Percentiles rank a stretch among this genome's conserved stretches.
These are phyloP conservation scores for Ustanciosporium gigantosporum DNA, from an alignment of 1,284 basidiomycete species.

Conservation along the genomic window DNA sequence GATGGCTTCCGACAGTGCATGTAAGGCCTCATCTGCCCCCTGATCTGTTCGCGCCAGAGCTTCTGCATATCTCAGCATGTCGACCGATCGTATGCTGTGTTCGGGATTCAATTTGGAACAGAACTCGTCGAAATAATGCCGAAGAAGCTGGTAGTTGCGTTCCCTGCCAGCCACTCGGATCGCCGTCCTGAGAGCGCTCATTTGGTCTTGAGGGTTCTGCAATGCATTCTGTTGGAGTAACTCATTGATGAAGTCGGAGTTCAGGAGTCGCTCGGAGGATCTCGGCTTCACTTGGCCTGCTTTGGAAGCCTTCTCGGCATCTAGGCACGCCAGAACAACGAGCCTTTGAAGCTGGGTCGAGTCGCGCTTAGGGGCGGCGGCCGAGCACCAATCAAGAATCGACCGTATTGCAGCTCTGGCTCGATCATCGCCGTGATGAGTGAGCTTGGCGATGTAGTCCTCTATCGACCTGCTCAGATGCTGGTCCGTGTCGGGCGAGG, in stretches of 20 bases:
- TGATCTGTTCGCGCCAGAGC: too few species aligned
- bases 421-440: not conserved
- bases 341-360: too few species aligned
- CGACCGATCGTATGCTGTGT: too few species aligned
- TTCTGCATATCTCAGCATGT: too few species aligned
- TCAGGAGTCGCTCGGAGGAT: conserved; percentile 9
- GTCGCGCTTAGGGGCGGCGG: not conserved
- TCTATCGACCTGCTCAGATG: not conserved
- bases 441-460: not conserved
- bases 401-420: not conserved
- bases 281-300: not conserved
- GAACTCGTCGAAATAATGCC: conserved; percentile 7
- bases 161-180: conserved; percentile 11
- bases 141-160: conserved; percentile 1
- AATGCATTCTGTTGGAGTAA: conserved; percentile 1
- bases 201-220: not conserved
- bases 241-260: conserved; percentile 10
- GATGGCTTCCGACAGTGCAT: too few species aligned
- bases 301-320: not conserved
- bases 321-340: not conserved
- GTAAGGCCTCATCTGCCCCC: too few species aligned
- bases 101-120: too few species aligned
- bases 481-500: conserved; percentile 3
- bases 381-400: not conserved
- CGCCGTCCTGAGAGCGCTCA: conserved; percentile 9